Percentiles rank a stretch among this genome's conserved stretches.
Evolutionary conservation across 1,139 yeast genomes (phyloP).

Genomic region (Maudiozyma humilis): DNA sequence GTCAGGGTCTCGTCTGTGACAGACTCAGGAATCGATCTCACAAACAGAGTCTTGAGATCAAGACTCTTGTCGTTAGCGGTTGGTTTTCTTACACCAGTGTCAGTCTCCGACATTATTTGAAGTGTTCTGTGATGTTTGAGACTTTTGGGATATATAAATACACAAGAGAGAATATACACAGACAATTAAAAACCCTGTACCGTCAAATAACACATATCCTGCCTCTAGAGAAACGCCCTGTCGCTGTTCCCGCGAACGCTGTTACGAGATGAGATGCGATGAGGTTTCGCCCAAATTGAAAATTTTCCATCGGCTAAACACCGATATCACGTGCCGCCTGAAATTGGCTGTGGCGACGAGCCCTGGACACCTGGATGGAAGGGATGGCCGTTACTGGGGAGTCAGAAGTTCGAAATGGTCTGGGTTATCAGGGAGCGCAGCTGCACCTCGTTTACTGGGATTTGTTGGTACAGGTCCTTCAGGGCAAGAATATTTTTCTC

Average conservation of each 20-base stretch:
- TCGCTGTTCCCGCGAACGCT: too few relatives aligned
- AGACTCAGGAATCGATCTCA: slow-evolving; percentile 70
- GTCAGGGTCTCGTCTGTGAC: slow-evolving; percentile 77
- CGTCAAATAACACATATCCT: too few relatives aligned
- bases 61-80: slow-evolving; percentile 20
- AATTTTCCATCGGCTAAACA: slow-evolving; percentile 1
- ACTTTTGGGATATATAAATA: too few relatives aligned
- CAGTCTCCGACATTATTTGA: slow-evolving; percentile 8
- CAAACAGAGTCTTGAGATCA: slow-evolving; percentile 62
- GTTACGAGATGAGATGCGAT: slow-evolving; percentile 11
- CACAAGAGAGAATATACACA: too few relatives aligned
- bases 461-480: slow-evolving; percentile 16
- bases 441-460: slow-evolving; percentile 27
- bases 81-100: slow-evolving; percentile 2
- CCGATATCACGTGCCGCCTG: background rate
- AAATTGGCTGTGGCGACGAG: too few relatives aligned
- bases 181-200: too few relatives aligned
- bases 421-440: slow-evolving; percentile 20
- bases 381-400: background rate
- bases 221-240: too few relatives aligned
- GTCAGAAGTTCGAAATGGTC: slow-evolving; percentile 8
- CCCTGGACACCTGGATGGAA: too few relatives aligned
- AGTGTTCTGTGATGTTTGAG: background rate
- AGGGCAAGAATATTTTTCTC: slow-evolving; percentile 24
- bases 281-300: slow-evolving; percentile 1